These are phyloP conservation scores for Backusella liffmaniae DNA, from an alignment of 192 early-diverging fungal species.

Conservation along the genomic window DNA sequence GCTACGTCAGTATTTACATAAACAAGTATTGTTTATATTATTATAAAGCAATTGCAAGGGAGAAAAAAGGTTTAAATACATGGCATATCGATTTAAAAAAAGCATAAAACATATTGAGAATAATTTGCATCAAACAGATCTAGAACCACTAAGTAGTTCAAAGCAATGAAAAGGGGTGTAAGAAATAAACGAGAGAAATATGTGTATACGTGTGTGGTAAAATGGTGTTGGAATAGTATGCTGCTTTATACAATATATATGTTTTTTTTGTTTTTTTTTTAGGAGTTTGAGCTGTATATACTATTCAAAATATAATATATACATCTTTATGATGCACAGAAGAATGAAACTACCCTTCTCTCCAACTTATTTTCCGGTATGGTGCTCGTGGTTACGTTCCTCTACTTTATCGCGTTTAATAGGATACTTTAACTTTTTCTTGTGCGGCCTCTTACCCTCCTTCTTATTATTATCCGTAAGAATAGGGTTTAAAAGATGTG, in stretches of 20 bases:
- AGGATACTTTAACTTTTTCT: not conserved
- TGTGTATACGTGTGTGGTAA: not conserved
- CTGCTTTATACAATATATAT: not conserved
- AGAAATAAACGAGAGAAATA: not conserved
- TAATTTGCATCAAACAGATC: not conserved
- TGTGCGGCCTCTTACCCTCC: not conserved
- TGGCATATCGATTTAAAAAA: not conserved
- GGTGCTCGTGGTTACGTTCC: not conserved
- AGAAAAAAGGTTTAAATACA: not conserved
- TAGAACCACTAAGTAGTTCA: not conserved
- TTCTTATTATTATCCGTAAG: not conserved
- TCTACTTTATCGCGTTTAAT: not conserved
- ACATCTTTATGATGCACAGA: not conserved
- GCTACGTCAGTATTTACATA: not conserved
- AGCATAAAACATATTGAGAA: not conserved
- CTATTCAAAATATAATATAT: not conserved
- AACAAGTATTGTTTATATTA: not conserved
- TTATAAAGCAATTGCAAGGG: not conserved
- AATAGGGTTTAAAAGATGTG: conserved; percentile 15
- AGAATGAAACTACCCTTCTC: not conserved
- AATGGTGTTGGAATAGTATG: not conserved
- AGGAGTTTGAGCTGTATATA: not conserved
- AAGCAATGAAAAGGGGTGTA: not conserved
- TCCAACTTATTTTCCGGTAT: not conserved
- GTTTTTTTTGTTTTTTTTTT: not conserved